A percentile compares a stretch with the other conserved stretches of the same genome.
Evolutionary conservation across 202 grass and related monocot genomes (phyloP).

Genomic region (Hordeum pubiflorum): DNA sequence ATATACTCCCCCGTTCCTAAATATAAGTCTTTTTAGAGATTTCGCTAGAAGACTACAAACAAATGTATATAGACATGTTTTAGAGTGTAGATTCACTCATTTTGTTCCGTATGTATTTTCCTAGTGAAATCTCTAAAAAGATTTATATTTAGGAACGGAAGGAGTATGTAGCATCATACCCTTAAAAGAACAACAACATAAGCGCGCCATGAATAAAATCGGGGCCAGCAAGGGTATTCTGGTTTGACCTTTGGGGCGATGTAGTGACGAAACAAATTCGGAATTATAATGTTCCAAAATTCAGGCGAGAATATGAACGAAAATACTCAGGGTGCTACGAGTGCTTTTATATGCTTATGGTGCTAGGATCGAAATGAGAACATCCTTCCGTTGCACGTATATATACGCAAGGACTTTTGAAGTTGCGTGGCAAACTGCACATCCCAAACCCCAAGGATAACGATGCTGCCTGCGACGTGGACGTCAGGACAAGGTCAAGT

Average conservation of each 20-base stretch:
- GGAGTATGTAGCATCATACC: too few relatives aligned
- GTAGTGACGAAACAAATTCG: not conserved
- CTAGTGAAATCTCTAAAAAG: too few relatives aligned
- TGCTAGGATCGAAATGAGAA: too few relatives aligned
- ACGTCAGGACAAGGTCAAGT: not conserved
- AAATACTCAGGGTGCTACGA: not conserved
- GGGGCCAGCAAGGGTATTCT: not conserved
- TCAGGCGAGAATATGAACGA: not conserved
- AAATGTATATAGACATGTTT: too few relatives aligned
- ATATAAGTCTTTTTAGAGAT: too few relatives aligned
- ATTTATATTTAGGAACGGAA: too few relatives aligned
- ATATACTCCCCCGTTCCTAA: too few relatives aligned
- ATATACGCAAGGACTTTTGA: not conserved
- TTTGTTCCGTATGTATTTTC: too few relatives aligned
- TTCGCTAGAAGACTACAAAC: too few relatives aligned
- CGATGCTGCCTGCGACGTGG: not conserved
- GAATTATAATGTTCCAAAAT: not conserved
- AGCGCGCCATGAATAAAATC: not conserved
- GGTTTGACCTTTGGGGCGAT: not conserved
- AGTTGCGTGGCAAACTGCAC: not conserved
- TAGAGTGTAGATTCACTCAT: too few relatives aligned
- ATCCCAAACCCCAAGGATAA: not conserved
- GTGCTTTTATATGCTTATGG: not conserved
- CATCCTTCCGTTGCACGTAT: not conserved
- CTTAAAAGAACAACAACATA: not conserved